Evolutionary conservation across 805 yeast genomes (phyloP), one percentile per base, ranked within the genome.

Genomic region (Naumovozyma castellii): DNA sequence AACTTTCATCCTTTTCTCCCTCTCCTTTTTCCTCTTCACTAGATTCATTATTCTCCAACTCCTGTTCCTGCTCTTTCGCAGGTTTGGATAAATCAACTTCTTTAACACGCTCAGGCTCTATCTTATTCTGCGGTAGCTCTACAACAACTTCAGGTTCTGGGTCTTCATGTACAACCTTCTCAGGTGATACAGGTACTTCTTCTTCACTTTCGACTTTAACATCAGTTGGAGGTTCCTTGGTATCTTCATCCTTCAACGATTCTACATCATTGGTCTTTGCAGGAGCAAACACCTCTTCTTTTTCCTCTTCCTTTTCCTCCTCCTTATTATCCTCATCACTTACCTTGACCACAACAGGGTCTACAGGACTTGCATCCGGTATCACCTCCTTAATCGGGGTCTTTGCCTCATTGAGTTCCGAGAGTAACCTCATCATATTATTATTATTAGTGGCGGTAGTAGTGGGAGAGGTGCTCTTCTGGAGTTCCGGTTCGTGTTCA

Each of bases 1-100:
- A 47, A 20, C 47, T 47, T 4, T 40, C 38, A 34, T 39, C 32
- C 18, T 42, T 44, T 4, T 40, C 37, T 3, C 25, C 34, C 17
- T 35, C 8, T 17, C 40, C 46, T 8, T 29, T 30, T 29, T 27
- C 34, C 5, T 37, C 43, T 3, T 38, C 40, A 3, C 34, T 41
- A 18, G 9, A 18, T 25, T 19, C 20, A 10, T 33, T 30, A 18
- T 29, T 29, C 13, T 29, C 35, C 19, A 14, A 17, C 18, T 32
- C 15, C n/a, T 34, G 27, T 18, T 20, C 37, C 32, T 13, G 27
- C 6, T 22, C 27, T 22, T 22, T 22, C n/a, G n/a, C n/a, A n/a
- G n/a, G n/a, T n/a, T n/a, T n/a, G n/a, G n/a, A n/a, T n/a, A n/a
- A n/a, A n/a, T n/a, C n/a, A n/a, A n/a, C n/a, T n/a, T n/a, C n/a